Base-by-base conservation (phyloP, 306 rosid species). In the Bauhinia variegata region DNA sequence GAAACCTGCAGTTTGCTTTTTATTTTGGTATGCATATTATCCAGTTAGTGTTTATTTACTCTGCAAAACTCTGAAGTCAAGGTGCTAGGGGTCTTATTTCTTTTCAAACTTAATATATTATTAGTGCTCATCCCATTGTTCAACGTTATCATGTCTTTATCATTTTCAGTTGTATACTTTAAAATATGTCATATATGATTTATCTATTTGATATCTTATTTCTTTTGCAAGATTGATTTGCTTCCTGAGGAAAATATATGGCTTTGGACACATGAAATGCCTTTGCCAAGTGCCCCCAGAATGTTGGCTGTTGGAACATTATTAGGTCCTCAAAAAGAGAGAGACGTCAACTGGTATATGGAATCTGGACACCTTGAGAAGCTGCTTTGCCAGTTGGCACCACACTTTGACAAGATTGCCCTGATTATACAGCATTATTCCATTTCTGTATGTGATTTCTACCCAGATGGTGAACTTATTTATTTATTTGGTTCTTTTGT, bases 1-100 rank as follows among this genome's bases (percentile, higher is more conserved):
- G 97, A 93, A 83, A 90, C 99, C 6, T 90, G 96, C 91, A 93
- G 99, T 80, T 82, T 93, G 74, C 83, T 93, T 62, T 86, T 87
- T 75, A 91, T 93, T 72, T 64, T 93, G 97, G 99, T 93, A 82
- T 75, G 91, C 19, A 79, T 55, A 48, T 70, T 58, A 48, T 39
- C 47, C 31, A 68, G 67, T 56, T 58, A n/a, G n/a, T n/a, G 44
- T 32, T 72, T 44, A 7, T 17, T 42, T 46, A 43, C 73, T 69
- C 5, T 57, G 37, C 52, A 50, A 28, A 64, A 49, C 43, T 15
- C 11, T 63, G n/a, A n/a, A n/a, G n/a, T n/a, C n/a, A n/a, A n/a
- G n/a, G n/a, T n/a, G n/a, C 9, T 56, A 38, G 7, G 43, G 39
- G 14, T 71, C 34, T 62, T 68, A 23, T 66, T 61, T 71, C 46